Evolutionary conservation across 2,329 filamentous ascomycete species (phyloP).

Genomic region (Fusarium concolor): DNA sequence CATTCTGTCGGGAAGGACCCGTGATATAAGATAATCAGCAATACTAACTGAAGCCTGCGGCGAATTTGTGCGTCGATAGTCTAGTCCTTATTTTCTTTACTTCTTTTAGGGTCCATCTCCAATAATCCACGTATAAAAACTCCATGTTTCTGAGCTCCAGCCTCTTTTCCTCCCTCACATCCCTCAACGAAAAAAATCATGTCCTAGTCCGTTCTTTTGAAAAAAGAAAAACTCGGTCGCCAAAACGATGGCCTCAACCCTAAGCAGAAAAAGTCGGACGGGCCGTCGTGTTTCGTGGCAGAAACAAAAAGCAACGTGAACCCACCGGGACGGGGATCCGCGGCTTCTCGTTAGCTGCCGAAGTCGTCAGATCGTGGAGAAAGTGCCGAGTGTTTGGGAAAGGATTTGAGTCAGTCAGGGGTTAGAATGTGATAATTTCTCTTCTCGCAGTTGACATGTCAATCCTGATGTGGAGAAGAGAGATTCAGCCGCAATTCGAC

Average conservation of each 20-base stretch:
- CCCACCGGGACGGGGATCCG: conserved; percentile 20
- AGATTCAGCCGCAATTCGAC: background rate
- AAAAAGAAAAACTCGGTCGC: conserved; percentile 18
- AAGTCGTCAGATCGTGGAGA: conserved; percentile 14
- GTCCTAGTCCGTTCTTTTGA: background rate
- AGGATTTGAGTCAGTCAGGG: conserved; percentile 14
- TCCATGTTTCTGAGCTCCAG: conserved; percentile 6
- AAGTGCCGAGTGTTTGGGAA: conserved; percentile 26
- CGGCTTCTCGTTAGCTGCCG: conserved; percentile 29
- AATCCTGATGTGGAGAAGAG: conserved; percentile 11
- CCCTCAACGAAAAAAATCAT: conserved; percentile 8
- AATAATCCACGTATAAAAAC: conserved; percentile 1
- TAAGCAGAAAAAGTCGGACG: conserved; percentile 29
- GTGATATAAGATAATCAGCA: conserved; percentile 24
- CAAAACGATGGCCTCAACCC: conserved; percentile 4
- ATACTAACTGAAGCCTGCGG: background rate
- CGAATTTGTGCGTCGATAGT: conserved; percentile 2
- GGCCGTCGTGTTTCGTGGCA: conserved; percentile 38
- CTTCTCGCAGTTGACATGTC: conserved; percentile 30
- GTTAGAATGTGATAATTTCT: conserved; percentile 25
- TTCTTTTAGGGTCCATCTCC: conserved; percentile 7
- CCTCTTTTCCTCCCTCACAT: conserved; percentile 11
- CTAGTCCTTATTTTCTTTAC: background rate
- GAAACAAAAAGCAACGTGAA: conserved; percentile 17
- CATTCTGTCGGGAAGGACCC: background rate